phyloP scores from a whole-genome alignment of 1,139 yeast species.

The Candida pseudoviswanathii region DNA sequence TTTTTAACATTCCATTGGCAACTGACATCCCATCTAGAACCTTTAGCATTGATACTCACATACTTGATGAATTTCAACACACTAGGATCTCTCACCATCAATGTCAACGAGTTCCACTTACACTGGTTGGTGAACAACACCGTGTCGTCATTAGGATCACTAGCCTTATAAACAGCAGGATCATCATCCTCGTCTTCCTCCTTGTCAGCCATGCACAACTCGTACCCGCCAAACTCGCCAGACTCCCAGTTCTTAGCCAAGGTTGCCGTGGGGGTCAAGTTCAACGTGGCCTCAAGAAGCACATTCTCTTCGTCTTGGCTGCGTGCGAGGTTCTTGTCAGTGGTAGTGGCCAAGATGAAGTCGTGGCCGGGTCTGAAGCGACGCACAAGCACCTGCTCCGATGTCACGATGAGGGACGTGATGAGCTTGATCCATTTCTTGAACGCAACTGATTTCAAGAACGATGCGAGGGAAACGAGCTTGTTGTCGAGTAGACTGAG shows the following conservation, averaged over 20 bases:
- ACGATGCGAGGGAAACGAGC: slow-evolving; percentile 56
- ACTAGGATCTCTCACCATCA: slow-evolving; percentile 81
- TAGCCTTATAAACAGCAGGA: slow-evolving; percentile 58
- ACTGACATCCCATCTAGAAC: slow-evolving; percentile 89
- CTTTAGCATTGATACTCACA: slow-evolving; percentile 84
- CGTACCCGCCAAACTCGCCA: slow-evolving; percentile 94
- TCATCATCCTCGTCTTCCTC: slow-evolving; percentile 55
- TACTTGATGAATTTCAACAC: slow-evolving; percentile 91
- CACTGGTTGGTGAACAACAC: slow-evolving; percentile 83
- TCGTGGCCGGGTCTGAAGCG: slow-evolving; percentile 95
- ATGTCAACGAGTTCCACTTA: slow-evolving; percentile 74
- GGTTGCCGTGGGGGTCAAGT: slow-evolving; percentile 69
- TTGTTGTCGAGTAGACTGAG: slow-evolving; percentile 25
- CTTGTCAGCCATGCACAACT: slow-evolving; percentile 73
- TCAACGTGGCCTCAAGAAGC: slow-evolving; percentile 67
- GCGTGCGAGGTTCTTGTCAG: slow-evolving; percentile 49
- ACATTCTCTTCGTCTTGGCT: slow-evolving; percentile 47
- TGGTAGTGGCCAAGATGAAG: slow-evolving; percentile 85
- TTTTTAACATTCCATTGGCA: slow-evolving; percentile 75
- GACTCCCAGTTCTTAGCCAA: slow-evolving; percentile 69
- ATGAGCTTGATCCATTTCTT: slow-evolving; percentile 67
- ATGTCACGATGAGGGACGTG: slow-evolving; percentile 64
- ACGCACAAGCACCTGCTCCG: slow-evolving; percentile 72
- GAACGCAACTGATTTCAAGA: slow-evolving; percentile 64
- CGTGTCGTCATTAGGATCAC: slow-evolving; percentile 69